A percentile compares a stretch with the other conserved stretches of the same genome.
These are phyloP conservation scores for Neurospora sp. DNA, from an alignment of 495 filamentous ascomycete species.

Conservation along the genomic window DNA sequence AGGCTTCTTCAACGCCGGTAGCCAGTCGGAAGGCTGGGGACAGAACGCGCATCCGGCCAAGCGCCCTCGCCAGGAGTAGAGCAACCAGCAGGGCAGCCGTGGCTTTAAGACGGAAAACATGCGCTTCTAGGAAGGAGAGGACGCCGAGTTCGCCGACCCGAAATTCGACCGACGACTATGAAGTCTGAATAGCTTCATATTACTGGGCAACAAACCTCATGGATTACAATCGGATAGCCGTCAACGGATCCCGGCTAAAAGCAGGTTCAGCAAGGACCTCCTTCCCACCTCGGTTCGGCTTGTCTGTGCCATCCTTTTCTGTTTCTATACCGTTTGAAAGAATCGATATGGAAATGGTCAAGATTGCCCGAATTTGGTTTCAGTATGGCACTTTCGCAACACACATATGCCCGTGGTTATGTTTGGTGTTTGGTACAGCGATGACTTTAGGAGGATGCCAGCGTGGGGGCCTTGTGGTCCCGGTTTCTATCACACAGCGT, in stretches of 20 bases:
- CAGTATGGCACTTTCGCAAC: neutral
- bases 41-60: constrained; percentile 85
- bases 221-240: neutral
- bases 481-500: neutral
- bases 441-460: neutral
- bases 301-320: neutral
- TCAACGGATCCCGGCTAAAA: neutral
- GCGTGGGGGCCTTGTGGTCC: neutral
- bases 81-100: neutral
- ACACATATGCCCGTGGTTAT: neutral
- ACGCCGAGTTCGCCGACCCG: neutral
- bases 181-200: neutral
- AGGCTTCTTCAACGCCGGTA: constrained; percentile 56
- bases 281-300: neutral
- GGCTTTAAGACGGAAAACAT: neutral
- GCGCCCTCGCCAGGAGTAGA: constrained; percentile 47
- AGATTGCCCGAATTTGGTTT: neutral
- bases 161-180: neutral
- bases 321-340: neutral
- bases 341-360: neutral
- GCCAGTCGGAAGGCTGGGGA: constrained; percentile 35
- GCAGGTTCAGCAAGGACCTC: neutral
- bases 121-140: neutral
- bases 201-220: neutral
- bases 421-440: neutral